Evolutionary conservation across 1,284 basidiomycete species (phyloP).

Genomic region (Rhodotorula sp.): DNA sequence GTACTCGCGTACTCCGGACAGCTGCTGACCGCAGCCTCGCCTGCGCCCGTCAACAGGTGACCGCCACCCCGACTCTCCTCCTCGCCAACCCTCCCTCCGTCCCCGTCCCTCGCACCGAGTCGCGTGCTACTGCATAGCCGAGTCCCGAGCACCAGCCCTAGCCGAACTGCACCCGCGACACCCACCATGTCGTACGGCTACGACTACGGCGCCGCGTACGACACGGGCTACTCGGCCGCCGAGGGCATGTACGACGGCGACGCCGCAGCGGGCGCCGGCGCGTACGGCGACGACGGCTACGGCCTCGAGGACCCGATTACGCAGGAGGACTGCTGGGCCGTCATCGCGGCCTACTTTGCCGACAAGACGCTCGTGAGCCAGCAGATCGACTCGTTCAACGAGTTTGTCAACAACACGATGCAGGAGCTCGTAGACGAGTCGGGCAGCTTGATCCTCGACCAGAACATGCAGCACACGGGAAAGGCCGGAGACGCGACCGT

Average conservation of each 20-base stretch:
- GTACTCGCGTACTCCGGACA: too few species aligned
- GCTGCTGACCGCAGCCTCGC: too few species aligned
- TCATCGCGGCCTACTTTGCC: slow-evolving; percentile 94
- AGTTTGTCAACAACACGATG: slow-evolving; percentile 99
- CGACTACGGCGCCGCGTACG: neutral
- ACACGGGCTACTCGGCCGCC: neutral
- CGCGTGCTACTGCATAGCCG: neutral
- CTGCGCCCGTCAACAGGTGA: too few species aligned
- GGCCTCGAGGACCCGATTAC: slow-evolving; percentile 33
- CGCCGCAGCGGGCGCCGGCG: neutral
- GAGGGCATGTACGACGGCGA: neutral
- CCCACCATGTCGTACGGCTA: slow-evolving; percentile 8
- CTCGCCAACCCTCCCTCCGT: too few species aligned
- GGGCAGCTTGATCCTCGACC: slow-evolving; percentile 88
- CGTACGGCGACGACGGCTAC: slow-evolving; percentile 10
- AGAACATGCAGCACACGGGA: slow-evolving; percentile 92
- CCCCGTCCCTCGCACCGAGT: neutral
- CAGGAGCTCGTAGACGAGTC: slow-evolving; percentile 98
- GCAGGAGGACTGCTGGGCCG: slow-evolving; percentile 64
- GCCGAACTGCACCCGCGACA: neutral
- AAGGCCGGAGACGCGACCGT: slow-evolving; percentile 69
- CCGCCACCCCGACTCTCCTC: neutral
- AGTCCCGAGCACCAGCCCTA: neutral
- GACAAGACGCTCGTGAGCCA: slow-evolving; percentile 97
- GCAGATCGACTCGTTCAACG: slow-evolving; percentile 97